These are phyloP conservation scores for Rhizomucor miehei DNA, from an alignment of 371 early-diverging fungal species.

Conservation along the genomic window DNA sequence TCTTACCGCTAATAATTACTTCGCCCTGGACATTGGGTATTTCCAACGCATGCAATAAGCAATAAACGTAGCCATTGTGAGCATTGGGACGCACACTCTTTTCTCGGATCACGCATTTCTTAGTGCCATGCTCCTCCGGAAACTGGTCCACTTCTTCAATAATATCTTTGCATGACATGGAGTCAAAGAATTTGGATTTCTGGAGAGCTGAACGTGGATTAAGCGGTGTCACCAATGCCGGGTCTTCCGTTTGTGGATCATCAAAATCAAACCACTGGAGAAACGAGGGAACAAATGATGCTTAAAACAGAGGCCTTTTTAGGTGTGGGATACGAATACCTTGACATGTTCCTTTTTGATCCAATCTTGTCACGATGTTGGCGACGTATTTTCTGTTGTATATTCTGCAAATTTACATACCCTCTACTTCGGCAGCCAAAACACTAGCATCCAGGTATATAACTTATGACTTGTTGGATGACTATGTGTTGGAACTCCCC, in stretches of 20 bases:
- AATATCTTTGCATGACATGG: conserved; percentile 13
- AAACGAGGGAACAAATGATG: neutral
- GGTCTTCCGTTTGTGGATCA: conserved; percentile 46
- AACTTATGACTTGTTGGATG: too few species aligned
- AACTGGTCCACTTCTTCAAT: conserved; percentile 16
- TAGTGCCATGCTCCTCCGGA: conserved; percentile 34
- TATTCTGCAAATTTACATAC: conserved; percentile 51
- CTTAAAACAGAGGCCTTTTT: too few species aligned
- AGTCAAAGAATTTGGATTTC: conserved; percentile 42
- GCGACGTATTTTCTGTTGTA: conserved; percentile 72
- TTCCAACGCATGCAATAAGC: conserved; percentile 51
- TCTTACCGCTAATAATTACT: conserved; percentile 60
- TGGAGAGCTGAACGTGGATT: conserved; percentile 22
- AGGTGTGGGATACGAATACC: conserved; percentile 70
- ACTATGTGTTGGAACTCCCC: too few species aligned
- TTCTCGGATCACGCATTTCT: conserved; percentile 56
- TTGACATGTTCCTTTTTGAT: conserved; percentile 63
- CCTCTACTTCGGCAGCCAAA: conserved; percentile 77
- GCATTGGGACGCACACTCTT: conserved; percentile 58
- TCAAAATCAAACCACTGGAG: conserved; percentile 60
- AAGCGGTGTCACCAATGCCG: conserved; percentile 17
- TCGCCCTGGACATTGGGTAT: conserved; percentile 55
- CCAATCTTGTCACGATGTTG: conserved; percentile 73
- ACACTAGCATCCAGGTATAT: conserved; percentile 78
- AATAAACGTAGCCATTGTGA: conserved; percentile 78